Conservation (phyloP, 1,284 basidiomycete genomes). For the Chalciporus sp. region DNA sequence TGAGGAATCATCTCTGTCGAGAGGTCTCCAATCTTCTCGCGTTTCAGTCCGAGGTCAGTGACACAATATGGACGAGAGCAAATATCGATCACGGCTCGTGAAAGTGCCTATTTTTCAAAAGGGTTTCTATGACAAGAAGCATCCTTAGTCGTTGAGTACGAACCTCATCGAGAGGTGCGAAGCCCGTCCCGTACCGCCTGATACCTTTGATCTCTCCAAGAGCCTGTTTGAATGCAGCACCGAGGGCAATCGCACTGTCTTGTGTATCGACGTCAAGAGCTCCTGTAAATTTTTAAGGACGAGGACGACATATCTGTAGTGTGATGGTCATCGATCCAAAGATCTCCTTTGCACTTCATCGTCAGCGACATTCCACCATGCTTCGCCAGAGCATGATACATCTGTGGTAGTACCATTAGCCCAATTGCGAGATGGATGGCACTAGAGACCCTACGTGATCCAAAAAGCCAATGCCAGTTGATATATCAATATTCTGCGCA, state of each 20-base stretch:
- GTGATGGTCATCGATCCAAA: slow-evolving; percentile 99
- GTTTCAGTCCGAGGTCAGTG: slow-evolving; percentile 84
- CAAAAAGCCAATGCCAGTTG: slow-evolving; percentile 96
- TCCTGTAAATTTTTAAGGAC: slow-evolving; percentile 3
- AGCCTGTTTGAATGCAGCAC: slow-evolving; percentile 94
- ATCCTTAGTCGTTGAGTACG: slow-evolving; percentile 23
- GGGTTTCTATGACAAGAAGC: slow-evolving; percentile 5
- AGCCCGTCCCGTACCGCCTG: slow-evolving; percentile 93
- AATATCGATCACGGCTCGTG: slow-evolving; percentile 96
- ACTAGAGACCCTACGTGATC: slow-evolving; percentile 76
- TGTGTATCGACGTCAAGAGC: slow-evolving; percentile 49
- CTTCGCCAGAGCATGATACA: slow-evolving; percentile 94
- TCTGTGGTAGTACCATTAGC: slow-evolving; percentile 51
- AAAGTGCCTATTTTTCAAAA: slow-evolving; percentile 73
- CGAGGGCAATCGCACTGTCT: slow-evolving; percentile 92
- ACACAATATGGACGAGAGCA: slow-evolving; percentile 97
- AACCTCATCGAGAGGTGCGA: slow-evolving; percentile 97
- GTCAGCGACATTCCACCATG: slow-evolving; percentile 91
- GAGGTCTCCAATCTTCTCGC: slow-evolving; percentile 97
- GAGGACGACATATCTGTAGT: slow-evolving; percentile 80
- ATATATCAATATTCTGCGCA: slow-evolving; percentile 82
- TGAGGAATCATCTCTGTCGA: slow-evolving; percentile 98
- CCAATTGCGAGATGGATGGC: neutral
- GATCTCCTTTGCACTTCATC: slow-evolving; percentile 91
- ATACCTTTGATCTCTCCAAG: slow-evolving; percentile 96